Conservation (phyloP, 192 early-diverging fungal species). For the Coemansia sp. region DNA sequence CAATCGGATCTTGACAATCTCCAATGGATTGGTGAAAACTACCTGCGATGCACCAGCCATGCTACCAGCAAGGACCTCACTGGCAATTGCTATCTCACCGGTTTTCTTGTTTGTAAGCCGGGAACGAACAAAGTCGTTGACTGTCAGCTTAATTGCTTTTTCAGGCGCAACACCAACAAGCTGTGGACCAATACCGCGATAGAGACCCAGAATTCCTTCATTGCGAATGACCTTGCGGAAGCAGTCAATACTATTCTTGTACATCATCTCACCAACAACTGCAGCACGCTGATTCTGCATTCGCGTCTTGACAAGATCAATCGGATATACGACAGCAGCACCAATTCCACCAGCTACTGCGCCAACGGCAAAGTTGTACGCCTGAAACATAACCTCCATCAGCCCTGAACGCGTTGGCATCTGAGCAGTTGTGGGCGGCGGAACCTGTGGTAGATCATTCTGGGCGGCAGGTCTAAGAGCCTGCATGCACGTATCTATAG, state of each 20-base stretch:
- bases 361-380: constrained; percentile 78
- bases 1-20: constrained; percentile 98
- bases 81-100: constrained; percentile 71
- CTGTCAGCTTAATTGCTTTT: constrained; percentile 96
- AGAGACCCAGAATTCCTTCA: constrained; percentile 87
- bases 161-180: constrained; percentile 95
- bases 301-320: constrained; percentile 97
- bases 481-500: constrained; percentile 26
- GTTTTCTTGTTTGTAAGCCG: constrained; percentile 65
- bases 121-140: constrained; percentile 88
- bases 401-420: constrained; percentile 6
- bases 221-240: constrained; percentile 92
- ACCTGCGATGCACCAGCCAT: constrained; percentile 85
- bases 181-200: constrained; percentile 90
- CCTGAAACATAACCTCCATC: constrained; percentile 58
- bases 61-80: constrained; percentile 84
- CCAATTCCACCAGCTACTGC: constrained; percentile 91
- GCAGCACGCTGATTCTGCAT: constrained; percentile 97
- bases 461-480: constrained; percentile 26
- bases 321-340: constrained; percentile 92
- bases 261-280: constrained; percentile 85
- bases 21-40: constrained; percentile 94
- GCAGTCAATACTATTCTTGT: constrained; percentile 95
- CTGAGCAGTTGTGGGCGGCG: not conserved
- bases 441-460: constrained; percentile 11